Base-by-base conservation (phyloP, 2,329 filamentous ascomycete species). In the Fusarium acutatum region DNA sequence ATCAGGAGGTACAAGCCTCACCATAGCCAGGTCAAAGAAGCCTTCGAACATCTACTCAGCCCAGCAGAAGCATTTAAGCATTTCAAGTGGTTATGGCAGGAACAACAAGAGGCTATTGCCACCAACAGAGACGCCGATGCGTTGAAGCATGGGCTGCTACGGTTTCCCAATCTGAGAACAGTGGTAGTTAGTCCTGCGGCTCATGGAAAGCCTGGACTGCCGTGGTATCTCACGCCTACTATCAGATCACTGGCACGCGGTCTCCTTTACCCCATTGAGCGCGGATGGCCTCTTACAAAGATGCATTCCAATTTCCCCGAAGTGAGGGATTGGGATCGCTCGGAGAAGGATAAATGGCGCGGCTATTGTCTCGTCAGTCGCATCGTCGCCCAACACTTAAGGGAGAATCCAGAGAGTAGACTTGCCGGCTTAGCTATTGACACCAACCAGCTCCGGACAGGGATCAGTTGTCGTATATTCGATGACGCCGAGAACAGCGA, bases 151-250 rank as follows among this genome's bases (percentile, higher is more conserved):
- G 43, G 37, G 22, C 10, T 58, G 80, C 76, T 71, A 20, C 76
- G 73, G 11, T 84, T 86, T 46, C 79, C 82, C 1, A 75, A 74
- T 6, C 69, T 86, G 12, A 78, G 61, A 38, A 80, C 78, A 54
- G 71, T 87, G 13, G 83, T 77, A 0, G 64, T 86, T 22, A 85
- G 83, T 9, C 81, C 81, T 20, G 82, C 82, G 4, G 77, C 82
- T 2, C 84, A 86, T 70, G 82, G 83, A 5, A 72, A 74, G 44
- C 64, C 81, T 3, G 79, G 81, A n/a, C 54, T 63, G 1, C 84
- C 84, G 1, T 64, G 80, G 1, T 85, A 86, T 56, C 68, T 82
- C 26, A 86, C 84, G 1, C 60, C 49, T 1, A 64, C 37, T 2
- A 50, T 50, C 12, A 37, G 60, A 32, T 64, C 60, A 5, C n/a